phyloP scores from a whole-genome alignment of 225 moss, liverwort and hornwort genomes.

The Rhytidiadelphus loreus region DNA sequence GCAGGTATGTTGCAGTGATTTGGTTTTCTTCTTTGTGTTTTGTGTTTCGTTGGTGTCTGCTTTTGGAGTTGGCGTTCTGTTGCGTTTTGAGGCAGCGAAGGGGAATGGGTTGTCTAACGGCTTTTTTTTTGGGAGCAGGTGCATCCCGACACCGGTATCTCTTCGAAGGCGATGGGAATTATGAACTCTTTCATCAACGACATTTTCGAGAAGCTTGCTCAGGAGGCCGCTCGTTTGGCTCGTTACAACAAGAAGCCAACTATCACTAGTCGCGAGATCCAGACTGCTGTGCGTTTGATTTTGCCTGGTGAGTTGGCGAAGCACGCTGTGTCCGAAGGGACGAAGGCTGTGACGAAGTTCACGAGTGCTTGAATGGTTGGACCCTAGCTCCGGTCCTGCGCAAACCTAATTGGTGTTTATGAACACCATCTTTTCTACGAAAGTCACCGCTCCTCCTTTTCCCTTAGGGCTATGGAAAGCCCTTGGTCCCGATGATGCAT shows the following conservation, averaged over 20 bases:
- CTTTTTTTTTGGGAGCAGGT: background rate
- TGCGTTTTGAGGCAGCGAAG: background rate
- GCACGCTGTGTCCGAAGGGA: conserved; percentile 4
- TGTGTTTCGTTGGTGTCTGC: accelerated
- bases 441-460: background rate
- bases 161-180: conserved; percentile 9
- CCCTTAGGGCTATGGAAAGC: accelerated
- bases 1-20: background rate
- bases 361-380: background rate
- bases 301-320: conserved; percentile 11
- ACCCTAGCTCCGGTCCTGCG: accelerated
- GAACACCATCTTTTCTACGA: background rate
- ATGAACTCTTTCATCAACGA: conserved; percentile 22
- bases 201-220: conserved; percentile 8
- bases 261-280: conserved; percentile 1
- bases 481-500: accelerated
- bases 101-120: background rate
- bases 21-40: accelerated
- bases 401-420: background rate
- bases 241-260: conserved; percentile 14
- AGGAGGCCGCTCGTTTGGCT: conserved; percentile 8
- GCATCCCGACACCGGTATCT: conserved; percentile 5
- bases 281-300: background rate
- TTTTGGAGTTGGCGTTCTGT: background rate
- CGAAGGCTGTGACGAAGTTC: conserved; percentile 12